phyloP scores from a whole-genome alignment of 2,329 filamentous ascomycete genomes.

The Fusarium chuoi region DNA sequence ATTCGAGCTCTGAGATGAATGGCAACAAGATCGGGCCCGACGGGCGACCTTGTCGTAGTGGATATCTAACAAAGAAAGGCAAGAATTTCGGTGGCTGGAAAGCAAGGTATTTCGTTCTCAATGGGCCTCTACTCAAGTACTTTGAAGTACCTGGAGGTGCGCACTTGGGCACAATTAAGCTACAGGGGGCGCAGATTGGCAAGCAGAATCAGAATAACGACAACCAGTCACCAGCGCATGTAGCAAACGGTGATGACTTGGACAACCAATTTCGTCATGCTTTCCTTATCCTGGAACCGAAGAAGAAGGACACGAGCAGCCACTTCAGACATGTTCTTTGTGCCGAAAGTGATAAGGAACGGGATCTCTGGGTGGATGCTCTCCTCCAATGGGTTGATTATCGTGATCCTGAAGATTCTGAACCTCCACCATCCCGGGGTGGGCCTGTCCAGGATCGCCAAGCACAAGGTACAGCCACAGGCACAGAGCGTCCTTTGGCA shows the following conservation, averaged over 20 bases:
- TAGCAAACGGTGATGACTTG: constrained; percentile 71
- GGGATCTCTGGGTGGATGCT: constrained; percentile 93
- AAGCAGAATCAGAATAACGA: constrained; percentile 74
- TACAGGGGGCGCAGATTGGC: constrained; percentile 90
- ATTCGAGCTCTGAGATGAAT: constrained; percentile 39
- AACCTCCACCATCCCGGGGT: constrained; percentile 44
- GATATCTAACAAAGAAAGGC: constrained; percentile 94
- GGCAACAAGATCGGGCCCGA: constrained; percentile 63
- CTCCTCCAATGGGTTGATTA: constrained; percentile 90
- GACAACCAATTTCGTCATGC: constrained; percentile 98
- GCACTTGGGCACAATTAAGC: constrained; percentile 92
- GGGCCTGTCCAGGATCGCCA: constrained; percentile 53
- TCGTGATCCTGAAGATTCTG: constrained; percentile 66
- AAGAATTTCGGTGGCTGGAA: constrained; percentile 99
- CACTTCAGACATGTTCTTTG: constrained; percentile 94
- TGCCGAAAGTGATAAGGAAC: constrained; percentile 91
- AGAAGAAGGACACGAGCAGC: constrained; percentile 91
- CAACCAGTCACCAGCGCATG: constrained; percentile 69
- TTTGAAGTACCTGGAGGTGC: constrained; percentile 91
- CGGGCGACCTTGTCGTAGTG: constrained; percentile 78
- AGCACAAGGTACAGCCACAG: constrained; percentile 43
- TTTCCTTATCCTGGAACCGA: constrained; percentile 93
- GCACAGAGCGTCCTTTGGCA: constrained; percentile 31
- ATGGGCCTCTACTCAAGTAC: constrained; percentile 78
- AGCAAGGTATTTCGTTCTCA: constrained; percentile 73